Percentiles rank a stretch among this genome's conserved stretches.
phyloP scores from a whole-genome alignment of 306 rosid genomes.

The Dryas drummondii region DNA sequence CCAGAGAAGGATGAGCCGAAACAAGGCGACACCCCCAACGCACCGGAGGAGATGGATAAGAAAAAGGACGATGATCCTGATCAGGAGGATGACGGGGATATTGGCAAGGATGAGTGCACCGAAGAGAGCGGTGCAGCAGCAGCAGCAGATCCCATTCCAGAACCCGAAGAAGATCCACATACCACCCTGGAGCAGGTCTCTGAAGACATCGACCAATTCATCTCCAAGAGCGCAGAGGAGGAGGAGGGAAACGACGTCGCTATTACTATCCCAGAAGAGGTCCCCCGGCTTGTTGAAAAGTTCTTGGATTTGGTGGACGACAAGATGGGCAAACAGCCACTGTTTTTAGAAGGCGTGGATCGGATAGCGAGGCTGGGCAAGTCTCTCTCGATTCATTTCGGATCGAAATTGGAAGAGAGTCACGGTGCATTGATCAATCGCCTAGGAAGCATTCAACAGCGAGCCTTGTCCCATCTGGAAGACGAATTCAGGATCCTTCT shows the following conservation, averaged over 20 bases:
- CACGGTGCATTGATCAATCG: conserved; percentile 44
- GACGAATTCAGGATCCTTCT: conserved; percentile 58
- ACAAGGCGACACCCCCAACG: too few species aligned
- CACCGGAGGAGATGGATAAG: neutral
- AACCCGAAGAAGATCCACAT: conserved; percentile 24
- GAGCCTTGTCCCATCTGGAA: conserved; percentile 56
- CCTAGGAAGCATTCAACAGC: conserved; percentile 45
- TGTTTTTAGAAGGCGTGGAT: conserved; percentile 41
- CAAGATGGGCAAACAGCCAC: conserved; percentile 27
- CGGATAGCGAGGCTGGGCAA: conserved; percentile 45
- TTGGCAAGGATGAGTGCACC: too few species aligned
- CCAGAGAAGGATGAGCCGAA: conserved; percentile 13
- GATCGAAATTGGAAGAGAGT: conserved; percentile 22
- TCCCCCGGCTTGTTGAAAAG: conserved; percentile 37
- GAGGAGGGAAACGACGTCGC: conserved; percentile 1
- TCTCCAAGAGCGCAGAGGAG: neutral
- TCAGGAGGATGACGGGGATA: neutral
- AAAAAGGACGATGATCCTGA: neutral
- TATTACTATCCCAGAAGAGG: conserved; percentile 9
- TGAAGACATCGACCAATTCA: conserved; percentile 41
- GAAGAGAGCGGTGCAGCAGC: neutral
- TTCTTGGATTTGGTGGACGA: conserved; percentile 52
- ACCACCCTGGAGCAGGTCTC: conserved; percentile 26
- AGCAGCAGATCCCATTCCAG: conserved; percentile 7
- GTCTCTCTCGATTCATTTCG: conserved; percentile 7